Percentiles rank a stretch among this genome's conserved stretches.
Conservation (phyloP, 108 stramenopile genomes). For the Cyclotella baltica region DNA sequence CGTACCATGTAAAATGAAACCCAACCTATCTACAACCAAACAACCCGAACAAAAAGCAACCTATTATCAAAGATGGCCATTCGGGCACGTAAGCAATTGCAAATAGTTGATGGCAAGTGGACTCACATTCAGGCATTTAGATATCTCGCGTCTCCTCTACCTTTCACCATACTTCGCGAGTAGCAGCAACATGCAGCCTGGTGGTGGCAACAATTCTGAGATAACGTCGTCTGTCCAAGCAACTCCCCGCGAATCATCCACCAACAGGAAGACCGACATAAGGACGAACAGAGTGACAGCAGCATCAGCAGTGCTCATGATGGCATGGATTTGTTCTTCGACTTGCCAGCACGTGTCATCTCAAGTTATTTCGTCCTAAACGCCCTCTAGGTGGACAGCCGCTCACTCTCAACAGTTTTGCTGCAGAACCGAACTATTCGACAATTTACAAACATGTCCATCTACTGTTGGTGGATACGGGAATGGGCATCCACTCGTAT, state of each 20-base stretch:
- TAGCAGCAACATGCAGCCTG: not conserved
- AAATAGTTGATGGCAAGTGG: not conserved
- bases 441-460: conserved; percentile 38
- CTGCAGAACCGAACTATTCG: conserved; percentile 77
- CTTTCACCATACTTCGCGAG: conserved; percentile 29
- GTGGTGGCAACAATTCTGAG: not conserved
- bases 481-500: no score
- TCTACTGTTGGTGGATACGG: conserved; percentile 31
- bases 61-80: conserved; percentile 57
- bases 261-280: not conserved
- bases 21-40: conserved; percentile 42
- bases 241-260: not conserved
- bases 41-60: conserved; percentile 46
- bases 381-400: conserved; percentile 79
- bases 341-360: conserved; percentile 73
- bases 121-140: conserved; percentile 57
- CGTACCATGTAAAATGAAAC: conserved; percentile 49
- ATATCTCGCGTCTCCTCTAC: conserved; percentile 77
- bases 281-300: not conserved
- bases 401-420: conserved; percentile 82
- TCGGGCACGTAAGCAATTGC: conserved; percentile 53
- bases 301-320: not conserved
- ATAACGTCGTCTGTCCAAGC: not conserved
- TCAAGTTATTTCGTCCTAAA: conserved; percentile 89
- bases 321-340: conserved; percentile 77